Evolutionary conservation across 129 eudicot genomes (phyloP).

Genomic region (Apium graveolens): DNA sequence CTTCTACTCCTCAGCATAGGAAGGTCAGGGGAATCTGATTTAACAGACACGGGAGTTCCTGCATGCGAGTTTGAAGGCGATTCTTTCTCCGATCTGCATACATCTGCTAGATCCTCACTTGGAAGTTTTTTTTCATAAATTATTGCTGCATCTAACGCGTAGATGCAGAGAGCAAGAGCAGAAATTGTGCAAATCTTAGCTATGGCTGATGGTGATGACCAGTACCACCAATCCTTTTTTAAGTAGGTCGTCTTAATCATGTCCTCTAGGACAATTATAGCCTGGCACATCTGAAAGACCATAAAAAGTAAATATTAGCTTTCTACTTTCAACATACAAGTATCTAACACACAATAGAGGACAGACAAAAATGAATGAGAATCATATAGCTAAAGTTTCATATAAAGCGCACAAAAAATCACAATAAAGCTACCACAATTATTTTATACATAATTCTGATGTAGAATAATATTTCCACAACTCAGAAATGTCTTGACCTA

Average conservation of each 20-base stretch:
- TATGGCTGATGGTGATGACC: constrained; percentile 2
- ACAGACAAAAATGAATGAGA: neutral
- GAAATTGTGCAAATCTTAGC: neutral
- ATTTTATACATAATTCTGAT: neutral
- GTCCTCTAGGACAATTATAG: constrained; percentile 66
- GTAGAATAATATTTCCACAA: neutral
- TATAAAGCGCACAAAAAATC: neutral
- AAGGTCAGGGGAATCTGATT: neutral
- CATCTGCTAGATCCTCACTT: neutral
- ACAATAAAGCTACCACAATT: neutral
- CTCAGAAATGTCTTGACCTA: neutral
- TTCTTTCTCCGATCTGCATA: neutral
- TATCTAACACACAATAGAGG: neutral
- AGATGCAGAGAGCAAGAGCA: constrained; percentile 9
- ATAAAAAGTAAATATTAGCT: neutral
- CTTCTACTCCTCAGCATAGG: neutral
- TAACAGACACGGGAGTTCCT: neutral
- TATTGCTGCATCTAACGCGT: neutral
- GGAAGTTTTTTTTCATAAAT: neutral
- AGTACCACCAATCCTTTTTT: constrained; percentile 37
- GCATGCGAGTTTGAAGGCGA: neutral
- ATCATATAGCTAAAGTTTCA: neutral
- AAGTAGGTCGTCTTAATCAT: constrained; percentile 59
- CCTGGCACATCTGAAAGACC: constrained; percentile 67
- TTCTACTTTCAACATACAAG: neutral